Conservation (phyloP, 73 alveolate genomes). For the Paramecium tetraurelia region DNA sequence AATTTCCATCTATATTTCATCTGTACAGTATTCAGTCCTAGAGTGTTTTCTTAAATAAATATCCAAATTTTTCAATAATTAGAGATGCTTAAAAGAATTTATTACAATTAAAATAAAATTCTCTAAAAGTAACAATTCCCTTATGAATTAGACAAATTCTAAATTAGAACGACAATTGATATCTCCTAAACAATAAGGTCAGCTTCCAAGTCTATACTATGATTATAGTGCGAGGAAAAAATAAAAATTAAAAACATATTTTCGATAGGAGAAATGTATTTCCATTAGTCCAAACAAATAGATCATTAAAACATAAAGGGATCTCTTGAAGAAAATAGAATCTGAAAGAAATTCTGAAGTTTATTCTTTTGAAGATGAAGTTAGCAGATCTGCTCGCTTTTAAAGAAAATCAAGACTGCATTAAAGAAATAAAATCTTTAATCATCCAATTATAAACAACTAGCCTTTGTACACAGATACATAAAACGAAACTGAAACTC, state of each 20-base stretch:
- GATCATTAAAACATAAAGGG: not conserved
- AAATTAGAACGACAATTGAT: not conserved
- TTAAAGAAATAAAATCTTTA: not conserved
- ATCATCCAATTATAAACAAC: not conserved
- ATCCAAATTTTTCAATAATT: not conserved
- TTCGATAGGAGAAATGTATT: not conserved
- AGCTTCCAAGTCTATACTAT: not conserved
- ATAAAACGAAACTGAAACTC: not conserved
- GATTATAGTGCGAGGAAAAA: slow-evolving; percentile 10
- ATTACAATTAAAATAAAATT: not conserved
- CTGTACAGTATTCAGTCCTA: not conserved
- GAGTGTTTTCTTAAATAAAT: not conserved
- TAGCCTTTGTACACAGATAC: not conserved
- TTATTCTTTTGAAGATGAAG: not conserved
- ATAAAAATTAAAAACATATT: not conserved
- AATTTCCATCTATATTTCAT: not conserved
- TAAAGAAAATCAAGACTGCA: not conserved
- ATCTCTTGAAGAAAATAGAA: not conserved
- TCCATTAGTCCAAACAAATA: not conserved
- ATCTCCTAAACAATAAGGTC: not conserved
- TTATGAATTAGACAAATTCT: not conserved
- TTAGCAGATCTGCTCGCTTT: not conserved
- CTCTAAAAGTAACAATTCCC: not conserved
- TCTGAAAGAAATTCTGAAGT: not conserved
- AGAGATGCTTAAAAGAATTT: not conserved